A percentile compares a stretch with the other conserved stretches of the same genome.
These are phyloP conservation scores for Schizosaccharomyces lindneri DNA, from an alignment of 805 yeast species.

Conservation along the genomic window DNA sequence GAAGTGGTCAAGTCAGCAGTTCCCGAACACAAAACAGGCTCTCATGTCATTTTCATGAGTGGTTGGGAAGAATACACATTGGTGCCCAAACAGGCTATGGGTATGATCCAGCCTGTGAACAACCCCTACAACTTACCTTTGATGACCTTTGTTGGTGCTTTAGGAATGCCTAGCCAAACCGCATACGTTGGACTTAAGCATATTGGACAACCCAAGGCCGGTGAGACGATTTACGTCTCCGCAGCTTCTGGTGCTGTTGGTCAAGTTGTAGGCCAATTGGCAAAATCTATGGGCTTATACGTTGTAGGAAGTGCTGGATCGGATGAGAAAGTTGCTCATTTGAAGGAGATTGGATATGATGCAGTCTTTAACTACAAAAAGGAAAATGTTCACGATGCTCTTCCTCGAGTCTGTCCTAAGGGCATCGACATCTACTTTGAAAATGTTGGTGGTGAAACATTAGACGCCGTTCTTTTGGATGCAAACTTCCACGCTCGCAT, in stretches of 20 bases:
- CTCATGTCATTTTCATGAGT: not conserved
- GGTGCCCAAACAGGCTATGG: not conserved
- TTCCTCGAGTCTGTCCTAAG: conserved; percentile 19
- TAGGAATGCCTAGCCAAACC: conserved; percentile 4
- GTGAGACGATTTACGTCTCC: conserved; percentile 27
- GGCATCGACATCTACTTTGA: conserved; percentile 32
- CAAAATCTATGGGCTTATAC: conserved; percentile 27
- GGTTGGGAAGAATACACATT: not conserved
- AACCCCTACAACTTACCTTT: not conserved
- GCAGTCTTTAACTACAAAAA: conserved; percentile 30
- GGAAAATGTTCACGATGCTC: conserved; percentile 14
- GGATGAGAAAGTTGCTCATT: conserved; percentile 26
- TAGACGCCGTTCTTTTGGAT: conserved; percentile 21
- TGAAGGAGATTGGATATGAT: conserved; percentile 28
- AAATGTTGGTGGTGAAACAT: conserved; percentile 34
- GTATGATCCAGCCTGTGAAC: not conserved
- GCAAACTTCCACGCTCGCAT: conserved; percentile 17
- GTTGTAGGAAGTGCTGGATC: conserved; percentile 43
- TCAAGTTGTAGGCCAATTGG: conserved; percentile 29
- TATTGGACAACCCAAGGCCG: conserved; percentile 10
- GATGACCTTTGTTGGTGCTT: not conserved
- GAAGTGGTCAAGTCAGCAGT: not conserved
- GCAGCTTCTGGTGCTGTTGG: conserved; percentile 68
- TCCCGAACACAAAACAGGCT: not conserved
- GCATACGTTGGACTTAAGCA: conserved; percentile 26